Evolutionary conservation across 1,139 yeast genomes (phyloP).

Genomic region (Candida glucosophila): DNA sequence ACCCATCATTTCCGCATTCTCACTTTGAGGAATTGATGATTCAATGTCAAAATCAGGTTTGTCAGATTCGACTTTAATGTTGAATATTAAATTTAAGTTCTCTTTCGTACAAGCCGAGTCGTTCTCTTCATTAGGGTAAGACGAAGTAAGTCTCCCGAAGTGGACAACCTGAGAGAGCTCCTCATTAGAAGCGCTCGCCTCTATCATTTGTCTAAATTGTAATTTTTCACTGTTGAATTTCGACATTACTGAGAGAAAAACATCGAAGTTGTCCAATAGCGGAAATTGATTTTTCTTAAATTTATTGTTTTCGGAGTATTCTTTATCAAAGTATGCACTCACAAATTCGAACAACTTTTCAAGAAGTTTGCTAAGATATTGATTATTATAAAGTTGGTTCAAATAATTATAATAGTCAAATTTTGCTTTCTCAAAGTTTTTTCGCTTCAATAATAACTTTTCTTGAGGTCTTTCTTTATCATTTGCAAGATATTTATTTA

Average conservation of each 20-base stretch:
- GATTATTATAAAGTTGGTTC: constrained; percentile 49
- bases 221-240: constrained; percentile 36
- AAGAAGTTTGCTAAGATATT: constrained; percentile 31
- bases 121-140: constrained; percentile 1
- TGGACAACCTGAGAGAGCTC: constrained; percentile 30
- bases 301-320: constrained; percentile 11
- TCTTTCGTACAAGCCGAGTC: constrained; percentile 15
- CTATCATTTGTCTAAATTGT: constrained; percentile 36
- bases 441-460: constrained; percentile 51
- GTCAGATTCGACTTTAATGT: constrained; percentile 5
- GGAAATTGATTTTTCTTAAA: constrained; percentile 16
- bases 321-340: constrained; percentile 11
- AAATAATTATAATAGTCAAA: constrained; percentile 64
- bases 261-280: constrained; percentile 19
- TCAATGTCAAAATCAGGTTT: constrained; percentile 2
- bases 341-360: constrained; percentile 34
- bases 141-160: constrained; percentile 1
- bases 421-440: constrained; percentile 58
- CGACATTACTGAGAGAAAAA: constrained; percentile 26
- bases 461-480: constrained; percentile 57
- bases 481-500: constrained; percentile 57
- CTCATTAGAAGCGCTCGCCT: constrained; percentile 32
- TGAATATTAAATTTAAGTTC: constrained; percentile 25
- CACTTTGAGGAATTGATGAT: constrained; percentile 10
- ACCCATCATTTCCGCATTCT: constrained; percentile 37